Conservation (phyloP, 352 stramenopile species). For the Globisporangium abappressorium region DNA sequence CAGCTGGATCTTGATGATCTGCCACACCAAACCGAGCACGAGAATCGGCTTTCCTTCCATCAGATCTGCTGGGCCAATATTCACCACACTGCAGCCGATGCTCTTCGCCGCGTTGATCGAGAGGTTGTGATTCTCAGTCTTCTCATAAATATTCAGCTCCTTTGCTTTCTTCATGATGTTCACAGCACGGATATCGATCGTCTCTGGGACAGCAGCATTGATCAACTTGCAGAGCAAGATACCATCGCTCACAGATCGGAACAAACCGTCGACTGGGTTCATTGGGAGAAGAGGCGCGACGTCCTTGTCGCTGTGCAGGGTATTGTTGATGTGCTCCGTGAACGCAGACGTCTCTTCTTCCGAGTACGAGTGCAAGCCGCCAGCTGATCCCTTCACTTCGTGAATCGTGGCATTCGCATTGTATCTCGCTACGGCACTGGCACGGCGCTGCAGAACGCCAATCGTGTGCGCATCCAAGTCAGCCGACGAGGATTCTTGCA, state of each 20-base stretch:
- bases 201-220: slow-evolving; percentile 88
- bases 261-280: slow-evolving; percentile 73
- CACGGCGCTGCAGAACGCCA: slow-evolving; percentile 57
- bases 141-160: slow-evolving; percentile 85
- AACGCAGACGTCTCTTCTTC: slow-evolving; percentile 90
- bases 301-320: slow-evolving; percentile 62
- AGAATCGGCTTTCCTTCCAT: slow-evolving; percentile 86
- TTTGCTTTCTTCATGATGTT: slow-evolving; percentile 83
- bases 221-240: slow-evolving; percentile 92
- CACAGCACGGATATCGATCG: slow-evolving; percentile 88
- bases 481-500: neutral
- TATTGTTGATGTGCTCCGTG: slow-evolving; percentile 93
- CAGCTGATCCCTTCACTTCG: slow-evolving; percentile 74
- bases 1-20: slow-evolving; percentile 94
- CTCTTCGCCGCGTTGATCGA: slow-evolving; percentile 92
- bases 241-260: slow-evolving; percentile 78
- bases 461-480: slow-evolving; percentile 49
- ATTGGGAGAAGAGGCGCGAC: slow-evolving; percentile 73
- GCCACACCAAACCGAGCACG: slow-evolving; percentile 91
- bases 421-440: slow-evolving; percentile 52
- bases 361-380: slow-evolving; percentile 85
- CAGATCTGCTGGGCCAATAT: slow-evolving; percentile 87
- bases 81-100: slow-evolving; percentile 92
- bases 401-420: slow-evolving; percentile 71
- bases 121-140: slow-evolving; percentile 90